Base-by-base conservation (phyloP, 768 basidiomycete genomes). In the Podaxis sp. region DNA sequence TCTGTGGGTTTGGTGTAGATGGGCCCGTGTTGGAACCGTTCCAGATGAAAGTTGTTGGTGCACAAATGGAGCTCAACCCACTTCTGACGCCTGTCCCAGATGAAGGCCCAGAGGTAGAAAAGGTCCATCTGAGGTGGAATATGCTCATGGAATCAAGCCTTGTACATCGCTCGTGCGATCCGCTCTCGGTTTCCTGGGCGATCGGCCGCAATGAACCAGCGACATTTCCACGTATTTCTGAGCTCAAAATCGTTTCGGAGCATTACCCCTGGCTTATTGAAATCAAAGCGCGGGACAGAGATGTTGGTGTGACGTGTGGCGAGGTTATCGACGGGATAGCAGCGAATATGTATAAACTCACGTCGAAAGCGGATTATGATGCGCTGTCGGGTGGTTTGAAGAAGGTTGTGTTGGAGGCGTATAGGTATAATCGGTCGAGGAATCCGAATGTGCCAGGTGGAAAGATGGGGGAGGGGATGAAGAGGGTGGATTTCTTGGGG, bases 251-350 rank as follows among this genome's bases (percentile, higher is more conserved):
- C 60, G 82, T 88, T 65, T 82, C 82, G 11, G 70, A 76, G 50
- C 74, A 79, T 46, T 87, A 82, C 47, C 91, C 92, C 1, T 93
- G 91, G 91, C 89, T 88, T 69, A 89, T 74, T 88, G 5, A 84
- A 84, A 59, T 79, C 90, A 53, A 84, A 79, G 71, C 92, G 88
- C 67, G 83, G 86, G 14, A 72, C 75, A 0, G 79, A 13, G 79
- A 81, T 3, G 21, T 61, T 4, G 91, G 91, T 0, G 89, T 94
- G 16, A 92, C 90, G 1, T 79, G 90, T 63, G 81, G 80, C 16
- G 90, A 94, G 68, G 79, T 93, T 86, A 67, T 91, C 86, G 69
- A 70, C 0, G 50, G 60, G 3, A 73, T 92, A 53, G 77, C 79
- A 47, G 66, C 71, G 0, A 77, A 79, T 64, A 68, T 92, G 72